Percentiles rank a stretch among this genome's conserved stretches.
These are phyloP conservation scores for Leccinum subspadiceum DNA, from an alignment of 1,284 basidiomycete species.

Conservation along the genomic window DNA sequence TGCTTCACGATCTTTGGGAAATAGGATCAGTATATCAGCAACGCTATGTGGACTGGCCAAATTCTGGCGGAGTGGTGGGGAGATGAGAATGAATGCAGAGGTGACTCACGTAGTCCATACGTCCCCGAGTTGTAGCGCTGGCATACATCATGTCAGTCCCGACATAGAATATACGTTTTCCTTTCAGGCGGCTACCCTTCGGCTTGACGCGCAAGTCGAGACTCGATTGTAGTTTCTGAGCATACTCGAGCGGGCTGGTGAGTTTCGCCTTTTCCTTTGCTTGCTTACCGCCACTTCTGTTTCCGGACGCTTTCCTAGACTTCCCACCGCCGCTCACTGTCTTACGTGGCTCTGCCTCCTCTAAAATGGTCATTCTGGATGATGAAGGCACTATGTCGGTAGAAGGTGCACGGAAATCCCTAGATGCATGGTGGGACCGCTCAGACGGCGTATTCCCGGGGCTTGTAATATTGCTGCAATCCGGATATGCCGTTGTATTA, in stretches of 20 bases:
- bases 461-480: constrained; percentile 24
- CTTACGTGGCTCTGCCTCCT: constrained; percentile 11
- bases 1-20: constrained; percentile 50
- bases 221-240: constrained; percentile 35
- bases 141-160: constrained; percentile 57
- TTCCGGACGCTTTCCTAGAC: constrained; percentile 20
- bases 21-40: constrained; percentile 4
- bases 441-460: constrained; percentile 10
- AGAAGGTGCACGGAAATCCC: neutral
- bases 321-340: constrained; percentile 11
- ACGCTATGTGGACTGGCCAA: neutral
- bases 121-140: constrained; percentile 45
- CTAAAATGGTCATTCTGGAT: neutral
- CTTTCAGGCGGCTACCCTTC: constrained; percentile 42
- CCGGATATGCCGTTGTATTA: constrained; percentile 4
- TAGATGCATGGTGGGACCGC: neutral
- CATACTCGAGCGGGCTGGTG: constrained; percentile 40
- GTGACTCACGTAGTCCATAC: constrained; percentile 55
- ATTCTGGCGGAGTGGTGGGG: neutral
- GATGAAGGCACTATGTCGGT: neutral
- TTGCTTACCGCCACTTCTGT: constrained; percentile 19
- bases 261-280: constrained; percentile 26
- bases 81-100: neutral
- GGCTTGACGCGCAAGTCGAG: constrained; percentile 15
- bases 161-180: constrained; percentile 54